Percentiles rank a stretch among this genome's conserved stretches.
Conservation (phyloP, 1,284 basidiomycete species). For the Athelia psychrophila region DNA sequence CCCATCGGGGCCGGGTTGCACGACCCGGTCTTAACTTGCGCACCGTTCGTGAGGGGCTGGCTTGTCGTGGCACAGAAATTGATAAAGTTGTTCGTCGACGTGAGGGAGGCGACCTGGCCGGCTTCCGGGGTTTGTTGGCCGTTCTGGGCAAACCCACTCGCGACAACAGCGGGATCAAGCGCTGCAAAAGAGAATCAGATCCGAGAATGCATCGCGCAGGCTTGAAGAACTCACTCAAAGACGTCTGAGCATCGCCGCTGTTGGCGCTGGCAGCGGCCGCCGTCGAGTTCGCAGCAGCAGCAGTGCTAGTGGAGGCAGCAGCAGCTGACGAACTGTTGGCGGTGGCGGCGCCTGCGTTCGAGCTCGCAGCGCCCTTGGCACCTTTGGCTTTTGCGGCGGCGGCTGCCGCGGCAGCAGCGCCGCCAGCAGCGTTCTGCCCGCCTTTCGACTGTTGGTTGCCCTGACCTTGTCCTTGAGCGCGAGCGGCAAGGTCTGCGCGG, state of each 20-base stretch:
- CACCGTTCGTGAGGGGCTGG: constrained; percentile 56
- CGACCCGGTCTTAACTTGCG: constrained; percentile 57
- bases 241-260: constrained; percentile 35
- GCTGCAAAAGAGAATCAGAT: constrained; percentile 30
- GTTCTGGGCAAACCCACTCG: constrained; percentile 47
- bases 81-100: constrained; percentile 72
- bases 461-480: constrained; percentile 15
- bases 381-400: constrained; percentile 11
- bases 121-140: constrained; percentile 42
- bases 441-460: constrained; percentile 4
- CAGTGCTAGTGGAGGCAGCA: constrained; percentile 12
- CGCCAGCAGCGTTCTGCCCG: constrained; percentile 12
- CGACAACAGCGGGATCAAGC: constrained; percentile 52
- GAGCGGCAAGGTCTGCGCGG: constrained; percentile 23
- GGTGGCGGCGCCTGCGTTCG: constrained; percentile 10
- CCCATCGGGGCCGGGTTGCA: constrained; percentile 67
- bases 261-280: background rate
- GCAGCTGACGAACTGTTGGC: constrained; percentile 13
- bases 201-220: constrained; percentile 6
- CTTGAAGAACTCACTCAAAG: constrained; percentile 29
- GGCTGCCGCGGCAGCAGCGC: constrained; percentile 5
- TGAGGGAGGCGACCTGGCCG: constrained; percentile 57
- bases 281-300: constrained; percentile 8
- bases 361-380: constrained; percentile 7
- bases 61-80: constrained; percentile 48